phyloP scores from a whole-genome alignment of 208 protist genomes.

The Acanthamoeba polyphaga region DNA sequence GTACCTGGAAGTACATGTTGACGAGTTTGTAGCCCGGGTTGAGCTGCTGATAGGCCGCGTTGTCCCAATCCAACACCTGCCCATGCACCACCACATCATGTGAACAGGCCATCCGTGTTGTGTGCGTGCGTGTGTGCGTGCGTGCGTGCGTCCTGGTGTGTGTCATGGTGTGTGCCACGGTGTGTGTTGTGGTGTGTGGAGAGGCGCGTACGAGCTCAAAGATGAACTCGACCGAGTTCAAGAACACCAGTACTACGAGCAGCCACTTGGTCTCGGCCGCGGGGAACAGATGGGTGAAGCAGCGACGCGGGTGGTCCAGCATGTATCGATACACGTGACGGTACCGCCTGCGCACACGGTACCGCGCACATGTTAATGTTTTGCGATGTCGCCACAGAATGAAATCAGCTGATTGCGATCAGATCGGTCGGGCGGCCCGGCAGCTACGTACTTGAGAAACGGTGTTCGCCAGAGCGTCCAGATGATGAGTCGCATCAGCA shows the following conservation, averaged over 20 bases:
- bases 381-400: no score
- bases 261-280: constrained; percentile 1
- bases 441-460: neutral
- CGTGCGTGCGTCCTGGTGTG: neutral
- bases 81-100: neutral
- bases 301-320: constrained; percentile 55
- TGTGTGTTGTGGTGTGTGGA: neutral
- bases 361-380: neutral
- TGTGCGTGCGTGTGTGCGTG: no score
- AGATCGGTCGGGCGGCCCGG: neutral
- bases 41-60: neutral
- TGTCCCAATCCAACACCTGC: constrained; percentile 40
- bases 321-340: constrained; percentile 35
- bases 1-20: constrained; percentile 70
- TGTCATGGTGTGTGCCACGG: neutral
- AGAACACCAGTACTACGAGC: neutral
- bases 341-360: neutral
- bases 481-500: constrained; percentile 30
- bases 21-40: neutral
- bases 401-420: no score
- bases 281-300: constrained; percentile 50
- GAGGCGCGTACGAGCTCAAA: neutral
- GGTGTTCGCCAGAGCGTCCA: neutral
- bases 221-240: constrained; percentile 35
- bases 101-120: neutral